phyloP scores from a whole-genome alignment of 2,329 filamentous ascomycete species.

The Fusarium virguliforme region DNA sequence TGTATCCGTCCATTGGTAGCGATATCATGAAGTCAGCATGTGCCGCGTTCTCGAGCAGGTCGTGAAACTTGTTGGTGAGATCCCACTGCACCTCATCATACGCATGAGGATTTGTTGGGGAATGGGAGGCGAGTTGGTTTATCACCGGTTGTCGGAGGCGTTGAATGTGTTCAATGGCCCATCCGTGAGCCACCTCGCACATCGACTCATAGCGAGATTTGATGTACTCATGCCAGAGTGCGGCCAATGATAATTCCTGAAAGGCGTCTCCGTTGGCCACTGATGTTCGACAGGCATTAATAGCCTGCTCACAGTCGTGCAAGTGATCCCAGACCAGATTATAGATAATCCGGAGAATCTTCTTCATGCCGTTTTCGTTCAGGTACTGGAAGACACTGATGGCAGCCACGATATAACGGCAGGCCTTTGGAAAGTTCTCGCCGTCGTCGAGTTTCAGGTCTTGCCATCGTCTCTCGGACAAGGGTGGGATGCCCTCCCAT shows the following conservation, averaged over 20 bases:
- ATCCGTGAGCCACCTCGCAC: constrained; percentile 42
- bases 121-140: constrained; percentile 12
- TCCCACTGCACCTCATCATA: constrained; percentile 33
- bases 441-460: constrained; percentile 45
- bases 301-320: constrained; percentile 45
- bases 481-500: constrained; percentile 51
- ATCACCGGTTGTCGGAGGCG: constrained; percentile 42
- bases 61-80: constrained; percentile 47
- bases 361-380: constrained; percentile 41
- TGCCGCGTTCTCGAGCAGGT: constrained; percentile 42
- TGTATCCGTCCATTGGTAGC: constrained; percentile 52
- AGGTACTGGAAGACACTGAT: constrained; percentile 52
- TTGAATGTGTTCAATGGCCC: constrained; percentile 48
- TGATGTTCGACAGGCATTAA: constrained; percentile 42
- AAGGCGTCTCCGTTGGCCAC: not conserved
- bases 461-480: constrained; percentile 51
- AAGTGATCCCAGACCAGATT: constrained; percentile 51
- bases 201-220: constrained; percentile 45
- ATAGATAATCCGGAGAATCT: constrained; percentile 46
- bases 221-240: constrained; percentile 50
- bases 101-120: not conserved
- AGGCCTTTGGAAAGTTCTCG: constrained; percentile 47
- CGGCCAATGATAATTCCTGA: constrained; percentile 36
- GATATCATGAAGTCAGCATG: constrained; percentile 50
- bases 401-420: constrained; percentile 41